Evolutionary conservation across 352 stramenopile species (phyloP).

Genomic region (Globisporangium orthogonon): DNA sequence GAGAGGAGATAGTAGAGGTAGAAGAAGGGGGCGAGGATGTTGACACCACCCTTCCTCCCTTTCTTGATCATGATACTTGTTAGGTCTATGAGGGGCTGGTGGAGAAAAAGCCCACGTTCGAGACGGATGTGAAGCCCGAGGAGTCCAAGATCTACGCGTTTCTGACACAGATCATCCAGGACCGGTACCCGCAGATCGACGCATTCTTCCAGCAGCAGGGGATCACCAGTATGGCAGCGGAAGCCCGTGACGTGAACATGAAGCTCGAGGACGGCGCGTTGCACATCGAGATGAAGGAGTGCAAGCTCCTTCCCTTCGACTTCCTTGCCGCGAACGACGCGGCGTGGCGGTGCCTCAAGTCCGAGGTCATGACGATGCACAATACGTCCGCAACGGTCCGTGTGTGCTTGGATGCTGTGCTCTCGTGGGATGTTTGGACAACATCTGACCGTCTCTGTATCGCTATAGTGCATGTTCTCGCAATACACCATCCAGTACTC

Average conservation of each 20-base stretch:
- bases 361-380: conserved; percentile 15
- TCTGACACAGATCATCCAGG: conserved; percentile 12
- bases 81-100: conserved; percentile 13
- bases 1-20: not conserved
- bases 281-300: conserved; percentile 41
- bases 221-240: not conserved
- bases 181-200: conserved; percentile 11
- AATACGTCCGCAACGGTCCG: conserved; percentile 11
- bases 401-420: not conserved
- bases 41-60: not conserved
- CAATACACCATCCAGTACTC: conserved; percentile 1
- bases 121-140: conserved; percentile 10
- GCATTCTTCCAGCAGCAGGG: conserved; percentile 9
- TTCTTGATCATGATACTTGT: not conserved
- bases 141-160: conserved; percentile 17
- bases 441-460: not conserved
- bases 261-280: conserved; percentile 11
- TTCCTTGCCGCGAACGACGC: conserved; percentile 23
- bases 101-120: conserved; percentile 9
- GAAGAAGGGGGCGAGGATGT: not conserved
- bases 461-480: not conserved
- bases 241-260: conserved; percentile 9
- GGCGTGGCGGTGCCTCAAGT: conserved; percentile 28
- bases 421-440: not conserved
- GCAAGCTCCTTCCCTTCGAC: conserved; percentile 46